Base-by-base conservation (phyloP, 1,284 basidiomycete species). In the Irpex rosettiformis region DNA sequence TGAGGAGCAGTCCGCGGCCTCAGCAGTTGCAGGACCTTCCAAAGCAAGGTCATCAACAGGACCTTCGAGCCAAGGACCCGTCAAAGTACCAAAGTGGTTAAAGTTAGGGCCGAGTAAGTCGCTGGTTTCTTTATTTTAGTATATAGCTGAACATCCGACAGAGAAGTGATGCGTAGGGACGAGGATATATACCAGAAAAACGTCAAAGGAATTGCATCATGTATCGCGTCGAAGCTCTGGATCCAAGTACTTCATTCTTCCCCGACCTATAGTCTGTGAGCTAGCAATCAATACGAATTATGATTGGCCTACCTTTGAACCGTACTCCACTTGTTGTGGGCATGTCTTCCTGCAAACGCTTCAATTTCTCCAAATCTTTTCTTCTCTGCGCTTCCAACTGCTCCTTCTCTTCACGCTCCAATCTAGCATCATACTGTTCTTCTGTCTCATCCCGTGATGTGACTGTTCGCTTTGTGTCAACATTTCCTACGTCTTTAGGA, bases 31-130 rank as follows among this genome's bases (percentile, higher is more conserved):
- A 11, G 43, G 28, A 29, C 37, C 57, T 2, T 40, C 59, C n/a
- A 52, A 58, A 25, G 56, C 54, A 25, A 43, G n/a, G 58, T 3
- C 66, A 62, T 64, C 71, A 30, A 62, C 72, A 11, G 61, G 72
- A 1, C 62, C 70, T 21, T 49, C 69, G 21, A 58, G 64, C 21
- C 2, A 59, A 27, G 33, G 60, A 69, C 21, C 58, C 59, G 83
- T 79, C 71, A 90, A 91, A 74, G 75, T 89, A 61, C 86, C 89
- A 3, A 91, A 89, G 67, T 89, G 88, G 85, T 69, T 92, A 43
- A 89, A 80, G 79, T 67, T 78, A 70, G 73, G 83, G 27, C 63
- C 62, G n/a, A 70, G 70, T 71, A 55, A 45, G 70, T 62, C 7
- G 2, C 18, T 24, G 18, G 2, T 10, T 24, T 3, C 43, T 13